Evolutionary conservation across 2,329 filamentous ascomycete genomes (phyloP).

Genomic region (Cladosporium sp.): DNA sequence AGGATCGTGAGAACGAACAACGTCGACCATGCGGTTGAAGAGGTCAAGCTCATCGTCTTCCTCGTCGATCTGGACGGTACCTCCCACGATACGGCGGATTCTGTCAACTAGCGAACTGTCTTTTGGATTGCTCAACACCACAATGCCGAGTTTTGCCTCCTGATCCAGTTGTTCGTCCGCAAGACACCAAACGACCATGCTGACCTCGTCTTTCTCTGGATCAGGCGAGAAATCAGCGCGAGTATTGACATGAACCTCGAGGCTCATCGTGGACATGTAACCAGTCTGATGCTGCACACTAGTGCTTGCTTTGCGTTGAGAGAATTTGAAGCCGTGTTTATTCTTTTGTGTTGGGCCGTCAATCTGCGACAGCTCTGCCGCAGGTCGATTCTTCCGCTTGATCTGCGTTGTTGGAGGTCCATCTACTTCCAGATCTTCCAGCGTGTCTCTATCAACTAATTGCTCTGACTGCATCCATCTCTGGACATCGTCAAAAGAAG

Average conservation of each 20-base stretch:
- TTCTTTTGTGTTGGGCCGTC: slow-evolving; percentile 80
- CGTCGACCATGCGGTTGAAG: slow-evolving; percentile 76
- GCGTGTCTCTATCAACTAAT: slow-evolving; percentile 13
- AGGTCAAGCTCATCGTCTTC: slow-evolving; percentile 79
- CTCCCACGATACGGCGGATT: slow-evolving; percentile 53
- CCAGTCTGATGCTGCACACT: slow-evolving; percentile 77
- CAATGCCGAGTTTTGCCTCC: slow-evolving; percentile 60
- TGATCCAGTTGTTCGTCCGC: slow-evolving; percentile 60
- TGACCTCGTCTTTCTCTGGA: slow-evolving; percentile 81
- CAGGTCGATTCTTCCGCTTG: slow-evolving; percentile 29
- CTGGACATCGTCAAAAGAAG: slow-evolving; percentile 62
- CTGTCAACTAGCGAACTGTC: slow-evolving; percentile 53
- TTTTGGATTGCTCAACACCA: slow-evolving; percentile 53
- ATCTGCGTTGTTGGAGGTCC: slow-evolving; percentile 24
- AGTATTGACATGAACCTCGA: slow-evolving; percentile 89
- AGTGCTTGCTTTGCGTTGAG: slow-evolving; percentile 65
- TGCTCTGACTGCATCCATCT: slow-evolving; percentile 54
- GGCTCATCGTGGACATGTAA: slow-evolving; percentile 94
- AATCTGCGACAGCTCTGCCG: slow-evolving; percentile 66
- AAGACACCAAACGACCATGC: slow-evolving; percentile 84
- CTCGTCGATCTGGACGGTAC: slow-evolving; percentile 57
- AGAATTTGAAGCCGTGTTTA: slow-evolving; percentile 77
- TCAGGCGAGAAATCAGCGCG: slow-evolving; percentile 76
- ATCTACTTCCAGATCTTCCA: slow-evolving; percentile 24
- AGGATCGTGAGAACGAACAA: slow-evolving; percentile 77